A percentile compares a stretch with the other conserved stretches of the same genome.
phyloP scores from a whole-genome alignment of 2,329 filamentous ascomycete genomes.

The Aspergillus brunneoviolaceus region DNA sequence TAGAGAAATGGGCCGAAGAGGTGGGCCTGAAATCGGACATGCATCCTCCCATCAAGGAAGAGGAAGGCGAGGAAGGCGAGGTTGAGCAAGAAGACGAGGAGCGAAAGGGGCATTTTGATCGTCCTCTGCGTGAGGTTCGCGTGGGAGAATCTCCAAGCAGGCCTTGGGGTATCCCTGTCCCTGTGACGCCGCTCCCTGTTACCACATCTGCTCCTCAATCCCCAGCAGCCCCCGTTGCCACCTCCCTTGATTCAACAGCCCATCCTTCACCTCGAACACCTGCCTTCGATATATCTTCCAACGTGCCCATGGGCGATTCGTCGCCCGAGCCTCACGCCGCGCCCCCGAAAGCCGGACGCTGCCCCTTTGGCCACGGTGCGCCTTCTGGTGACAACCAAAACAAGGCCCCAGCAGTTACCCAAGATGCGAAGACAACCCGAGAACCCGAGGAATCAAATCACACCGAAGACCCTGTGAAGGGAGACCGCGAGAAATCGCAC shows the following conservation, averaged over 20 bases:
- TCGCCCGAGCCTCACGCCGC: slow-evolving; percentile 4
- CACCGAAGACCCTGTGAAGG: slow-evolving; percentile 5
- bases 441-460: slow-evolving; percentile 15
- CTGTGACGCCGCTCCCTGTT: slow-evolving; percentile 47
- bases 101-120: slow-evolving; percentile 74
- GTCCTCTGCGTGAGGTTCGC: slow-evolving; percentile 82
- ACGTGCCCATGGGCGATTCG: slow-evolving; percentile 12
- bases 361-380: slow-evolving; percentile 37
- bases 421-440: slow-evolving; percentile 15
- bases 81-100: slow-evolving; percentile 52
- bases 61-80: slow-evolving; percentile 40
- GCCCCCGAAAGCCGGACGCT: slow-evolving; percentile 28
- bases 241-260: slow-evolving; percentile 12
- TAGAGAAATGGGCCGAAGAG: slow-evolving; percentile 81
- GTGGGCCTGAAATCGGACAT: slow-evolving; percentile 60
- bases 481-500: slow-evolving; percentile 7
- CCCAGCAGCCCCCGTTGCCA: slow-evolving; percentile 21
- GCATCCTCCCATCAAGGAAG: slow-evolving; percentile 38
- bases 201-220: slow-evolving; percentile 30
- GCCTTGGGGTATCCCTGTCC: slow-evolving; percentile 88
- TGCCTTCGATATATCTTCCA: slow-evolving; percentile 15
- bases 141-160: slow-evolving; percentile 90
- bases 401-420: slow-evolving; percentile 4
- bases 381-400: slow-evolving; percentile 14
- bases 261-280: slow-evolving; percentile 19